A percentile compares a stretch with the other conserved stretches of the same genome.
These are phyloP conservation scores for Dryas drummondii DNA, from an alignment of 306 rosid species.

Conservation along the genomic window DNA sequence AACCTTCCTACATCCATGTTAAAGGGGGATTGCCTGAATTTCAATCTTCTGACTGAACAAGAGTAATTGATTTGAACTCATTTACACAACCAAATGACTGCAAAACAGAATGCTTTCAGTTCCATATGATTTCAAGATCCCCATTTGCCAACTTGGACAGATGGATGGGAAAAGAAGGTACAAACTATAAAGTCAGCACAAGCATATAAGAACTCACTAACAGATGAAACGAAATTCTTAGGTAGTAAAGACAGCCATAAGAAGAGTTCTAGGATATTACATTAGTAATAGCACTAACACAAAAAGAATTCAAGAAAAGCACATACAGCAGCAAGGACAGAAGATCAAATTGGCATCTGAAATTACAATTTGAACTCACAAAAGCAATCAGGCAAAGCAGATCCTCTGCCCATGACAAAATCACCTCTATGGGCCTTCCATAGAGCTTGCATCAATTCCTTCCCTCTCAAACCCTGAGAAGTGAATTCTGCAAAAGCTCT, in stretches of 20 bases:
- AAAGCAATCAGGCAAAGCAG: slow-evolving; percentile 78
- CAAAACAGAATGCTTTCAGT: background rate
- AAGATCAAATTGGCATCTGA: background rate
- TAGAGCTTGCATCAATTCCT: slow-evolving; percentile 56
- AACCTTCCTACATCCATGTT: background rate
- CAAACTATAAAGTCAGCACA: too few species aligned
- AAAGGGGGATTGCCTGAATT: background rate
- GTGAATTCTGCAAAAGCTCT: slow-evolving; percentile 74
- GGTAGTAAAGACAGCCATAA: background rate
- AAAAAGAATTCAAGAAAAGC: background rate
- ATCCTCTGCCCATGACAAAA: slow-evolving; percentile 73
- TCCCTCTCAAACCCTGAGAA: slow-evolving; percentile 53
- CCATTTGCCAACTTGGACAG: background rate
- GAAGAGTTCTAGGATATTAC: background rate
- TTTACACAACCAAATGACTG: background rate
- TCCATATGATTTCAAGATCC: background rate
- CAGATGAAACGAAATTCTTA: background rate
- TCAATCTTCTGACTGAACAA: too few species aligned
- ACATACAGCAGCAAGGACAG: background rate
- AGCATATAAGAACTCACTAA: too few species aligned
- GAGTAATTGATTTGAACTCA: background rate
- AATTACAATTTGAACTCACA: slow-evolving; percentile 78
- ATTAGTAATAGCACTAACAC: background rate
- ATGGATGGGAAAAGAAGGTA: too few species aligned
- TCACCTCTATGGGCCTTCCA: slow-evolving; percentile 76